Conservation (phyloP, 257 asterid species). For the Solanum tarijense region DNA sequence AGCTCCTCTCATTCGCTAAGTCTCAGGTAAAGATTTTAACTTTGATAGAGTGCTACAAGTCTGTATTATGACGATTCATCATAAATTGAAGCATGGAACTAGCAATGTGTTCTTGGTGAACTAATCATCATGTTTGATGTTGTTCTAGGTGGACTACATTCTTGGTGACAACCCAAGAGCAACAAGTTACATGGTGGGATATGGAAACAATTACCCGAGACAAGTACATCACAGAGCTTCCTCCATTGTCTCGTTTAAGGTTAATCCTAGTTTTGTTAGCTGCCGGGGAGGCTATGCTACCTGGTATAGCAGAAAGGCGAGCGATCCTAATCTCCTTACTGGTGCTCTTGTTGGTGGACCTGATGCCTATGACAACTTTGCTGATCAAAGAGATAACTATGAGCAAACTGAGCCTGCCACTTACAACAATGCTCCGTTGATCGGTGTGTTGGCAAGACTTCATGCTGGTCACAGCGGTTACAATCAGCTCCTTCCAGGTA, state of each 20-base stretch:
- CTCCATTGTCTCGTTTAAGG: conserved; percentile 79
- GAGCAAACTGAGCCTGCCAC: conserved; percentile 99
- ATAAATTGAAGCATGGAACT: background rate
- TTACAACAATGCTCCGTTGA: conserved; percentile 83
- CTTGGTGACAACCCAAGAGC: conserved; percentile 98
- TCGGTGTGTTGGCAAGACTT: conserved; percentile 80
- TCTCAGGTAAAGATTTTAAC: conserved; percentile 49
- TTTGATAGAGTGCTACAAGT: background rate
- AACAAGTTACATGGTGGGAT: conserved; percentile 98
- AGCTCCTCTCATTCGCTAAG: conserved; percentile 73
- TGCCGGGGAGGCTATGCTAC: conserved; percentile 98
- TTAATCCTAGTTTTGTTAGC: conserved; percentile 51
- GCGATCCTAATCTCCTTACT: conserved; percentile 77
- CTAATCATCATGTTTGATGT: background rate
- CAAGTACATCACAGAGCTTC: conserved; percentile 97
- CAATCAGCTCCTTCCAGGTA: conserved; percentile 92
- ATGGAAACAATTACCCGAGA: conserved; percentile 74
- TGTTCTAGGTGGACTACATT: conserved; percentile 71
- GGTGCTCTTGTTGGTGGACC: conserved; percentile 99
- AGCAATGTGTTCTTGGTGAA: background rate
- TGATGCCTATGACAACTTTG: conserved; percentile 95
- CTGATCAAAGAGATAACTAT: conserved; percentile 85
- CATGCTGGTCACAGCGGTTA: conserved; percentile 62
- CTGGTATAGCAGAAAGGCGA: conserved; percentile 70
- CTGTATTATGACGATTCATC: background rate